Percentiles rank a stretch among this genome's conserved stretches.
Evolutionary conservation across 164 flowering plant genomes (phyloP).

Genomic region (Vitis rotundifolia): DNA sequence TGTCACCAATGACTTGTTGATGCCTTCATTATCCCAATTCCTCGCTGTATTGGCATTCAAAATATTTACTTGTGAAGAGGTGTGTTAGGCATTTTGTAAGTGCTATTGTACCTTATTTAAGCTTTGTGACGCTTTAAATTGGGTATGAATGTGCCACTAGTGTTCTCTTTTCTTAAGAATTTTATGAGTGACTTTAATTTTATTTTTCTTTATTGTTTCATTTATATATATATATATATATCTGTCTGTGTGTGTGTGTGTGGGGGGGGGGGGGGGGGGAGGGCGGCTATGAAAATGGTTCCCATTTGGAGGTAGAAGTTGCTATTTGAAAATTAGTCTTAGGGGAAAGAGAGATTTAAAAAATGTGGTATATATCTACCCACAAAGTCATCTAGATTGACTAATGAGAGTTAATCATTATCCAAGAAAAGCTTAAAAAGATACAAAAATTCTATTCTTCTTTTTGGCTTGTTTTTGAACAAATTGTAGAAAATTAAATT

Average conservation of each 20-base stretch:
- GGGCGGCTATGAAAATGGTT: background rate
- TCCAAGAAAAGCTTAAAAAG: background rate
- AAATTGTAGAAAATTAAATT: background rate
- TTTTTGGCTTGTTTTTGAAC: background rate
- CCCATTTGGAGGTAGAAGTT: slow-evolving; percentile 70
- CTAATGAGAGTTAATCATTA: background rate
- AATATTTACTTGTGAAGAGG: slow-evolving; percentile 73
- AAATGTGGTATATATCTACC: slow-evolving; percentile 71
- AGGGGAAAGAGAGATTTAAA: slow-evolving; percentile 80
- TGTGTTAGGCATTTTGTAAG: slow-evolving; percentile 15
- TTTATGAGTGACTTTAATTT: background rate
- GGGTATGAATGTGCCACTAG: background rate
- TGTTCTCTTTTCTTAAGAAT: background rate
- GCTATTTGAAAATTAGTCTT: slow-evolving; percentile 91
- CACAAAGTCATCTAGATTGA: background rate
- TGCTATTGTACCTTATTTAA: background rate
- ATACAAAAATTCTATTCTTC: background rate
- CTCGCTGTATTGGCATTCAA: slow-evolving; percentile 82
- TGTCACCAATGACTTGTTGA: slow-evolving; percentile 63
- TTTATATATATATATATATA: too few relatives aligned
- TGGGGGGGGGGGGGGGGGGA: too few relatives aligned
- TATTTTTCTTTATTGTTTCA: slow-evolving; percentile 1
- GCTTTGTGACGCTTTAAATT: background rate
- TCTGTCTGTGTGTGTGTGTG: too few relatives aligned
- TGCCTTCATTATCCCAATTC: slow-evolving; percentile 91